Base-by-base conservation (phyloP, 225 moss, liverwort and hornwort species). In the Climacium dendroides region DNA sequence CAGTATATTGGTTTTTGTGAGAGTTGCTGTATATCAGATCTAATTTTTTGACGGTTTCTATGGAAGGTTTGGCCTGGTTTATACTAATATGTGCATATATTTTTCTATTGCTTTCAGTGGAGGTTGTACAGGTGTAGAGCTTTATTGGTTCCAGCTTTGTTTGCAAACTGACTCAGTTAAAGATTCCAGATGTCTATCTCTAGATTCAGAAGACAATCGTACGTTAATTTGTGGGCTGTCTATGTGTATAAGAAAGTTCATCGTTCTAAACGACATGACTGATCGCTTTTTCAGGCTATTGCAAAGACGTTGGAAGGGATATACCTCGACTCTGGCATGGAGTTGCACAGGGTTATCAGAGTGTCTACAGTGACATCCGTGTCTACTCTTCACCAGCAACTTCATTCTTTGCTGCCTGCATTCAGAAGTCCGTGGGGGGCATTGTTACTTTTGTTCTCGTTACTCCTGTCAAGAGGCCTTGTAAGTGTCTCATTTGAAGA, bases 351-450 rank as follows among this genome's bases (percentile, higher is more conserved):
- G 87, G 92, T 97, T 71, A 91, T 97, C 65, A 95, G 95, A 93
- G 92, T 95, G 59, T 95, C 87, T 72, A 89, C 93, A 69, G 94
- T 96, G 81, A 92, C 95, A 79, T 97, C 99, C 78, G 41, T 95
- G 64, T 92, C 96, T 11, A 54, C 88, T 53, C 96, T 99, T 79
- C 96, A 96, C 87, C 92, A 92, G 87, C 95, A 93, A 88, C 95
- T 99, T 82, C 90, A 94, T 65, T 85, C 70, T 88, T 81, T 95
- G 86, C 94, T 96, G 52, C 94, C 96, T 83, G 97, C 93, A n/a
- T 96, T 96, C 88, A 93, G 97, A 93, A 99, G 99, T 94, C 96
- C 97, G 48, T 94, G 97, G 97, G 99, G 99, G 78, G 95, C 99
- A 65, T 90, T 99, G 58, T 86, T 99, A 83, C 94, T 97, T 61